phyloP scores from a whole-genome alignment of 306 rosid genomes.

The Cucurbita pepo region DNA sequence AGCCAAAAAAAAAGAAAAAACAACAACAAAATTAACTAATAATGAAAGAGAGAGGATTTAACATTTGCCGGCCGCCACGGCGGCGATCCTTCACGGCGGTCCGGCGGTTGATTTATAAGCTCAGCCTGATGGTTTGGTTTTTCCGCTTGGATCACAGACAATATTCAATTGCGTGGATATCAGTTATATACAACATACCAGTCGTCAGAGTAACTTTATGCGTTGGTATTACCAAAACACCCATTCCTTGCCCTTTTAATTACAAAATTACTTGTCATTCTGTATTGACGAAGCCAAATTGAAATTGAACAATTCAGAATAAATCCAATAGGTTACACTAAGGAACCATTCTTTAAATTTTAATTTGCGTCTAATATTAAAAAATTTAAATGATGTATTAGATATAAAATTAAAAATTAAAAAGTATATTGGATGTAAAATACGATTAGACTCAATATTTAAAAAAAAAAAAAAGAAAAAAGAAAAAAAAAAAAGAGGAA shows the following conservation, averaged over 20 bases:
- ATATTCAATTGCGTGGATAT: not conserved
- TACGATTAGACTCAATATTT: too few relatives aligned
- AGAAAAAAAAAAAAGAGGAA: too few relatives aligned
- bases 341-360: too few relatives aligned
- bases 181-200: not conserved
- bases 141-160: not conserved
- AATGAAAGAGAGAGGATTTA: not conserved
- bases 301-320: too few relatives aligned
- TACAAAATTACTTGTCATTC: not conserved
- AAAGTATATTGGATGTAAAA: too few relatives aligned
- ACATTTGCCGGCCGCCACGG: not conserved
- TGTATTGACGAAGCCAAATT: too few relatives aligned
- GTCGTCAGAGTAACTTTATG: not conserved
- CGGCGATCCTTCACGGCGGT: not conserved
- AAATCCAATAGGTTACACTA: too few relatives aligned
- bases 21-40: not conserved
- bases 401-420: too few relatives aligned
- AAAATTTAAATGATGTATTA: too few relatives aligned
- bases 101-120: not conserved
- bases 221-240: not conserved
- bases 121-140: not conserved
- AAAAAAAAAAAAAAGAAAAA: too few relatives aligned
- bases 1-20: not conserved
- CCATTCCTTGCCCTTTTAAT: not conserved
- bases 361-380: too few relatives aligned